Evolutionary conservation across 2,329 filamentous ascomycete species (phyloP), one percentile per base, ranked within the genome.

Genomic region (Pyrenophora tritici-repentis): DNA sequence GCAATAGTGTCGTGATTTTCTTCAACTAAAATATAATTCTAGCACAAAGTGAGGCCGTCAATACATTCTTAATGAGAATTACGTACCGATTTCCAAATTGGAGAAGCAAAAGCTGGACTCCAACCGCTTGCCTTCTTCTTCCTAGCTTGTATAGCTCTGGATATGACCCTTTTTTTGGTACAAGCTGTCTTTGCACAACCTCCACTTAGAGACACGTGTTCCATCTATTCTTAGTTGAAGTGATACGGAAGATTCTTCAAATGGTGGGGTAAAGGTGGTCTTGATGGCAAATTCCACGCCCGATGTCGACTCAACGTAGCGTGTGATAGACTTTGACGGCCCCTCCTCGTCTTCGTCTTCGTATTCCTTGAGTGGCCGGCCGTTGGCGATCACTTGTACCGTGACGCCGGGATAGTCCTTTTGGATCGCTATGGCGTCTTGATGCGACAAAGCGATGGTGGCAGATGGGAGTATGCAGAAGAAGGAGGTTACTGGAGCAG

Each of bases 11-110:
- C 1, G 6, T 24, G 6, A 24, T 7, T 9, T 4, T 49, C 46
- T 38, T 49, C 33, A 12, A 48, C 46, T 48, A 16, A 32, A 35
- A 35, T 13, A 13, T 10, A 12, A 4, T 36, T 13, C 42, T 9
- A 48, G 32, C 14, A 31, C 10, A 13, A 18, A 22, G 8, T 2
- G 18, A 5, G 18, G 5, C 18, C 3, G 5, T 2, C 18, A 20
- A 1, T 20, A 20, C 18, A 20, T 20, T 20, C 18, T 13, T 13
- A 3, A 7, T 22, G 10, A 36, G 9, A 31, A 14, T 4, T 42
- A 47, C 14, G 20, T 46, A 48, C 54, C 54, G 29, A 54, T 54
- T n/a, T 54, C 47, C 32, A 57, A n/a, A 6, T 45, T 16, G 4
- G 47, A 36, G 26, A 57, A 57, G 14, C 33, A 26, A 32, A 54